Conservation (phyloP, 352 stramenopile species). For the Sclerospora graminicola region DNA sequence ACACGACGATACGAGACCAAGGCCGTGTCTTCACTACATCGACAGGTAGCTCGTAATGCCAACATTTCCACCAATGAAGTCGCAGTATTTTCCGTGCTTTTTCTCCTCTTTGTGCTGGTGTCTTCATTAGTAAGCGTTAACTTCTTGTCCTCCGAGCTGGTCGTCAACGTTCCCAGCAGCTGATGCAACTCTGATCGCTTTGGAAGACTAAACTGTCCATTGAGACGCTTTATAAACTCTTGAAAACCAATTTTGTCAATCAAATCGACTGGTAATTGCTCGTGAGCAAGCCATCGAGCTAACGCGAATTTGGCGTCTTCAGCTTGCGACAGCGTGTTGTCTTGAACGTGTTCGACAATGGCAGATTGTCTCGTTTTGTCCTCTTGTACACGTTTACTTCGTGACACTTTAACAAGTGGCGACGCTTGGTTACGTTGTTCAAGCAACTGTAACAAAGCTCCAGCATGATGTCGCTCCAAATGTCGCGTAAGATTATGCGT, state of each 20-base stretch:
- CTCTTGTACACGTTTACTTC: constrained; percentile 3
- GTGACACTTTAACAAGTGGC: constrained; percentile 3
- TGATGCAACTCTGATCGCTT: constrained; percentile 18
- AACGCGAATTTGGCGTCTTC: constrained; percentile 25
- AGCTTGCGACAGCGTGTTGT: constrained; percentile 8
- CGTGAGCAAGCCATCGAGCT: constrained; percentile 30
- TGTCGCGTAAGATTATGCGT: constrained; percentile 58
- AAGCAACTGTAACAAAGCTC: constrained; percentile 34
- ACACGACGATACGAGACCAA: constrained; percentile 19
- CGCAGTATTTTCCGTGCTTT: too few relatives aligned
- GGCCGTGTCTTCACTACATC: constrained; percentile 21
- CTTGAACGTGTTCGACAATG: constrained; percentile 3
- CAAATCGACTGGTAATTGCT: constrained; percentile 32
- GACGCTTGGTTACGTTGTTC: constrained; percentile 30
- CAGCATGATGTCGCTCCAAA: constrained; percentile 41
- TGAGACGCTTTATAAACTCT: constrained; percentile 27
- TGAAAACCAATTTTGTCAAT: constrained; percentile 30
- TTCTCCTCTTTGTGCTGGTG: not conserved
- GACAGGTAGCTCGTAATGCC: constrained; percentile 27
- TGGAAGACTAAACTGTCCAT: constrained; percentile 22
- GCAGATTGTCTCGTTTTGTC: constrained; percentile 6
- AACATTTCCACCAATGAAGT: constrained; percentile 11
- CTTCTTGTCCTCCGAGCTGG: constrained; percentile 6
- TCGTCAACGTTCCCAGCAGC: constrained; percentile 15
- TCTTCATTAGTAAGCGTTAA: not conserved